Percentiles rank a stretch among this genome's conserved stretches.
Evolutionary conservation across 1,139 yeast genomes (phyloP).

Genomic region (Sugiyamaella xylanicola): DNA sequence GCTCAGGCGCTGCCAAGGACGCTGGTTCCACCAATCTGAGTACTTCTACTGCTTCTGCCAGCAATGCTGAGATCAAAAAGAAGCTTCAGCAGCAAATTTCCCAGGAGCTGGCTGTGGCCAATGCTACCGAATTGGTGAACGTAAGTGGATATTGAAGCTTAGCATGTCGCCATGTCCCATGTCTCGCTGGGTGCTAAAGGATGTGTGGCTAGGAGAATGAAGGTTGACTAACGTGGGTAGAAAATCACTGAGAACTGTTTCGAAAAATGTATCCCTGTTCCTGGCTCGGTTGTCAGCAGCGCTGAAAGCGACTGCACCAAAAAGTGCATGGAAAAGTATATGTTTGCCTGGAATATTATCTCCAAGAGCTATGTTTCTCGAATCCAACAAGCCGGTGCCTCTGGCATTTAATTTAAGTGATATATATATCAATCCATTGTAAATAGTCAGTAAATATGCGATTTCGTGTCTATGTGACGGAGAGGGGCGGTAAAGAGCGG

Average conservation of each 20-base stretch:
- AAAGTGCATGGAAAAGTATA: slow-evolving; percentile 81
- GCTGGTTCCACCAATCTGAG: slow-evolving; percentile 37
- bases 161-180: too few relatives aligned
- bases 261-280: slow-evolving; percentile 66
- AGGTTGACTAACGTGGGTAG: slow-evolving; percentile 25
- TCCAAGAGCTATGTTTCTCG: slow-evolving; percentile 75
- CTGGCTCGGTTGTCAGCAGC: slow-evolving; percentile 51
- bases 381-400: slow-evolving; percentile 55
- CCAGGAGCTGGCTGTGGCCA: slow-evolving; percentile 84
- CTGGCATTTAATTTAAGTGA: slow-evolving; percentile 4
- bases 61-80: slow-evolving; percentile 50
- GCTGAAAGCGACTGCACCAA: slow-evolving; percentile 62
- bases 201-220: background rate
- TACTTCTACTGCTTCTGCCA: slow-evolving; percentile 39
- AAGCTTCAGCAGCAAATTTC: slow-evolving; percentile 72
- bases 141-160: too few relatives aligned
- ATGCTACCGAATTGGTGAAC: slow-evolving; percentile 84
- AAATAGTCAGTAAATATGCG: background rate
- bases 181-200: background rate
- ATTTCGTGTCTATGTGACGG: background rate
- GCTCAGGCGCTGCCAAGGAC: slow-evolving; percentile 34
- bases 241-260: slow-evolving; percentile 89
- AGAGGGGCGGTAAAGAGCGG: background rate
- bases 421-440: background rate
- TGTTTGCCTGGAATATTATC: slow-evolving; percentile 87